phyloP scores from a whole-genome alignment of 345 rosid species.

The Trapa incisa region DNA sequence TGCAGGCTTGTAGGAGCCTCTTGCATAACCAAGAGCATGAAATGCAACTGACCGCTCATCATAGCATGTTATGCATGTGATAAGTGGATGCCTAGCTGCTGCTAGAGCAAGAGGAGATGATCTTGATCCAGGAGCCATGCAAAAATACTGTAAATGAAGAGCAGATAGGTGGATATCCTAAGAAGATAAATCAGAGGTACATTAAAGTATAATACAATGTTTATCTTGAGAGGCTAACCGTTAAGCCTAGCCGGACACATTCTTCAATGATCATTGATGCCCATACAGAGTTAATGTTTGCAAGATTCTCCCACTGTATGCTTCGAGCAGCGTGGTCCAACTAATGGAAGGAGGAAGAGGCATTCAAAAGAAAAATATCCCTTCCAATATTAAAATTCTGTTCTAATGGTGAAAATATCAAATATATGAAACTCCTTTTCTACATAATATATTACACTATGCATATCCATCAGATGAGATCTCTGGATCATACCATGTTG shows the following conservation, averaged over 20 bases:
- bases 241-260: conserved; percentile 82
- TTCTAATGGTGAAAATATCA: not conserved
- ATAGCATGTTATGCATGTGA: conserved; percentile 67
- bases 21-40: conserved; percentile 88
- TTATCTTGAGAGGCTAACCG: conserved; percentile 29
- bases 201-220: not conserved
- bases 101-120: conserved; percentile 91
- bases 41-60: conserved; percentile 94
- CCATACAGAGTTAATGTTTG: conserved; percentile 79
- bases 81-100: conserved; percentile 69
- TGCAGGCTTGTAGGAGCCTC: conserved; percentile 74
- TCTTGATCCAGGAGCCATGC: conserved; percentile 96
- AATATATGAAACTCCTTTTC: not conserved
- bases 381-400: not conserved
- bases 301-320: conserved; percentile 28
- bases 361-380: not conserved
- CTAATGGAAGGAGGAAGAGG: conserved; percentile 33
- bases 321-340: conserved; percentile 35
- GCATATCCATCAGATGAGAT: not conserved
- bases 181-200: conserved; percentile 6
- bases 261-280: conserved; percentile 82
- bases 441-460: not conserved
- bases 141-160: conserved; percentile 56
- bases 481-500: conserved; percentile 48
- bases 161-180: conserved; percentile 22